A percentile compares a stretch with the other conserved stretches of the same genome.
phyloP scores from a whole-genome alignment of 2,329 filamentous ascomycete genomes.

The Colletotrichum noveboracense region DNA sequence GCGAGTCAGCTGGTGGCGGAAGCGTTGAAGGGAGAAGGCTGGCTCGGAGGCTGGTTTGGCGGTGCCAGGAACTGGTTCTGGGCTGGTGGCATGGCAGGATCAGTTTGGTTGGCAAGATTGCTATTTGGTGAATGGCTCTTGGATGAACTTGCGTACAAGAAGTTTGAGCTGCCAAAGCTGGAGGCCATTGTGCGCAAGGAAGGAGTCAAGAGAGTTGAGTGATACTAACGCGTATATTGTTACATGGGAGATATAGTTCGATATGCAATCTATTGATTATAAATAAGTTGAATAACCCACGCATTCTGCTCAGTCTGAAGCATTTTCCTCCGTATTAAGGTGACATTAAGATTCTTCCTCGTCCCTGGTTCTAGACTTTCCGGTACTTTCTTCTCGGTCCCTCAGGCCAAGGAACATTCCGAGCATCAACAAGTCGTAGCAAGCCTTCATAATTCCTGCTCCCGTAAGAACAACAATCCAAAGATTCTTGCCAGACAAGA shows the following conservation, averaged over 20 bases:
- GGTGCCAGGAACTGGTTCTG: conserved; percentile 39
- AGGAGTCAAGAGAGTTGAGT: neutral
- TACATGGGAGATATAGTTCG: neutral
- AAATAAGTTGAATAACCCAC: neutral
- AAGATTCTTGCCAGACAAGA: conserved; percentile 57
- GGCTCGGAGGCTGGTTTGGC: conserved; percentile 35
- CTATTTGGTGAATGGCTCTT: conserved; percentile 33
- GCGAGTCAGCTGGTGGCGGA: conserved; percentile 46
- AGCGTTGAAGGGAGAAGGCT: conserved; percentile 45
- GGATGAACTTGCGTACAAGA: conserved; percentile 32
- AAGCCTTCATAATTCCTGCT: conserved; percentile 67
- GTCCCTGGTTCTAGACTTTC: conserved; percentile 6
- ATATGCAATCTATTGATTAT: neutral
- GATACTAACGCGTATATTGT: neutral
- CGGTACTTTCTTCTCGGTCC: conserved; percentile 26
- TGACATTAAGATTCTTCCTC: neutral
- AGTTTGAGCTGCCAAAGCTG: conserved; percentile 45
- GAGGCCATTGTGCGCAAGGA: conserved; percentile 17
- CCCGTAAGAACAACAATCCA: conserved; percentile 69
- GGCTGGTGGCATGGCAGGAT: conserved; percentile 34
- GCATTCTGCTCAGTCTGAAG: neutral
- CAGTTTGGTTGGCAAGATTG: conserved; percentile 31
- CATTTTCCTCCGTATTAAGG: neutral
- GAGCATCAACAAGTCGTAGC: conserved; percentile 65
- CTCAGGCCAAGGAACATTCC: conserved; percentile 47